Evolutionary conservation across 257 asterid species (phyloP).

Genomic region (Oldenlandia corymbosa): DNA sequence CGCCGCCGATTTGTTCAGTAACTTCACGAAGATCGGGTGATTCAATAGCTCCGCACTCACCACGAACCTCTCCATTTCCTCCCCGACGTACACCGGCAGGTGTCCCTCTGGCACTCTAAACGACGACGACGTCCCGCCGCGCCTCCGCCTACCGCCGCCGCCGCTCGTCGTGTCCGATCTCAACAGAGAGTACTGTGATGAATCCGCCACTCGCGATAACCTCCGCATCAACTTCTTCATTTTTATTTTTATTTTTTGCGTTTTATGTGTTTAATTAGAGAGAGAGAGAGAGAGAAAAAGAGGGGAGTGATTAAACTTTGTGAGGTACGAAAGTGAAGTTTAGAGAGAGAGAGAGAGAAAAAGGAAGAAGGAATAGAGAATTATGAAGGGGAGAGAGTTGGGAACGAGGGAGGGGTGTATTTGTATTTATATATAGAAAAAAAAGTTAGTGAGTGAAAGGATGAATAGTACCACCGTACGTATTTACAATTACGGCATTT

Average conservation of each 20-base stretch:
- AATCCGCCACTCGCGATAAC: conserved; percentile 65
- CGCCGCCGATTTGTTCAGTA: conserved; percentile 64
- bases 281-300: neutral
- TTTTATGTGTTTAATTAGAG: no score
- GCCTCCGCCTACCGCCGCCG: conserved; percentile 25
- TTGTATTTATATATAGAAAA: no score
- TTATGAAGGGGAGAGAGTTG: neutral
- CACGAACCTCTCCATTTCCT: conserved; percentile 83
- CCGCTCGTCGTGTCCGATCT: conserved; percentile 36
- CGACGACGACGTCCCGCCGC: conserved; percentile 12
- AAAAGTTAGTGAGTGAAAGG: no score
- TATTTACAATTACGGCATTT: no score
- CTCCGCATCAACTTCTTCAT: conserved; percentile 72
- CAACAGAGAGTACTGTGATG: conserved; percentile 50
- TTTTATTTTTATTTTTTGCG: no score
- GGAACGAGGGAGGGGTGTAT: no score
- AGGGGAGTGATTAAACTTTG: neutral
- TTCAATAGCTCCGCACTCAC: conserved; percentile 75
- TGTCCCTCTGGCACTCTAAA: conserved; percentile 77
- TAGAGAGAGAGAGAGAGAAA: conserved; percentile 11
- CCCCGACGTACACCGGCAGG: conserved; percentile 90
- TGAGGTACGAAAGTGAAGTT: neutral
- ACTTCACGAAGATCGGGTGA: conserved; percentile 67
- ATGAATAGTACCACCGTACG: no score
- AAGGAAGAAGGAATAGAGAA: conserved; percentile 7